Percentiles rank a stretch among this genome's conserved stretches.
phyloP scores from a whole-genome alignment of 2,329 filamentous ascomycete species.

The Bipolaris oryzae region DNA sequence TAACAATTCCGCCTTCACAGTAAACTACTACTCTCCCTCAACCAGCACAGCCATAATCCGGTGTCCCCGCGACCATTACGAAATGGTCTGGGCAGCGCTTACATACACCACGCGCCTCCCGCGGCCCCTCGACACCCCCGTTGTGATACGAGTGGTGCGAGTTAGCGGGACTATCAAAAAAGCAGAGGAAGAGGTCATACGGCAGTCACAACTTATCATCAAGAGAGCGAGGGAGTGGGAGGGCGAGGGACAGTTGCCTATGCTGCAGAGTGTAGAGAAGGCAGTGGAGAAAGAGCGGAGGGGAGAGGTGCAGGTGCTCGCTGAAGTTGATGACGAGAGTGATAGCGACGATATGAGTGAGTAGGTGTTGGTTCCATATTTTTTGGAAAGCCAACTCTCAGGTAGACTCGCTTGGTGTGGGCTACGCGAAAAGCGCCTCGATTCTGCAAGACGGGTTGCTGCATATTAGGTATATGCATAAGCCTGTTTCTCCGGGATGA shows the following conservation, averaged over 20 bases:
- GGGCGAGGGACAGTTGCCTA: constrained; percentile 10
- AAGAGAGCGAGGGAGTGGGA: constrained; percentile 64
- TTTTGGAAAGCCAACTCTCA: neutral
- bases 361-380: neutral
- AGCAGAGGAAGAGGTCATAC: constrained; percentile 86
- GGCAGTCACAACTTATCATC: constrained; percentile 74
- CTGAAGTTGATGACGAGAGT: constrained; percentile 19
- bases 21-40: constrained; percentile 91
- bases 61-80: constrained; percentile 80
- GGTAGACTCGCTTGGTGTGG: neutral
- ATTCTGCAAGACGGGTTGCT: neutral
- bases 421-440: neutral
- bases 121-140: constrained; percentile 63
- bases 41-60: constrained; percentile 93
- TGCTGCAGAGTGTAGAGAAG: constrained; percentile 32
- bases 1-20: constrained; percentile 51
- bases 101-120: constrained; percentile 78
- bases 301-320: constrained; percentile 24
- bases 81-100: constrained; percentile 87
- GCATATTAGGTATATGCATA: too few relatives aligned
- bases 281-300: constrained; percentile 30
- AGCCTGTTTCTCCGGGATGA: neutral
- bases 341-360: constrained; percentile 34
- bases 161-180: constrained; percentile 94
- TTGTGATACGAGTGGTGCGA: constrained; percentile 81